Evolutionary conservation across 2,329 filamentous ascomycete species (phyloP).

Genomic region (Cryphonectria radicalis): DNA sequence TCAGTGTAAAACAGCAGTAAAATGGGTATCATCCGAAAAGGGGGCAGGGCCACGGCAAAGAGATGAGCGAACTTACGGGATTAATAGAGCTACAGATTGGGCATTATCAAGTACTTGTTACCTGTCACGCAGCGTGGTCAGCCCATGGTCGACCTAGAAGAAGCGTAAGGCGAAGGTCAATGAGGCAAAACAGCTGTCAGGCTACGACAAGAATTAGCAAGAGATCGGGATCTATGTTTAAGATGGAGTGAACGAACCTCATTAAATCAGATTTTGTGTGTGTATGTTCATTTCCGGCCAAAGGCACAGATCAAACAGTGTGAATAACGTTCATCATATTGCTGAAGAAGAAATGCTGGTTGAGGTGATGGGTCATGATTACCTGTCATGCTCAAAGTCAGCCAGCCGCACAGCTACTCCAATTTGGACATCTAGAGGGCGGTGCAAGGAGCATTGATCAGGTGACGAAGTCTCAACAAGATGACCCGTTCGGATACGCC

Average conservation of each 20-base stretch:
- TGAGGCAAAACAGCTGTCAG: constrained; percentile 28
- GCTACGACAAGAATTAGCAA: constrained; percentile 22
- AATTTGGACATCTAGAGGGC: constrained; percentile 28
- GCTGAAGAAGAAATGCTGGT: constrained; percentile 28
- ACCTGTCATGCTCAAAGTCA: constrained; percentile 31
- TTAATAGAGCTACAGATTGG: neutral
- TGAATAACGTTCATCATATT: constrained; percentile 63
- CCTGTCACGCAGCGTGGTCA: constrained; percentile 24
- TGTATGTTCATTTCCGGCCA: constrained; percentile 56
- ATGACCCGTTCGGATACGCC: constrained; percentile 52
- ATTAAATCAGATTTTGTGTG: constrained; percentile 59
- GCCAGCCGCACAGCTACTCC: constrained; percentile 20
- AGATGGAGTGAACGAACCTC: constrained; percentile 41
- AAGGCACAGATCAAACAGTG: constrained; percentile 59
- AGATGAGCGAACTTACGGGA: constrained; percentile 21
- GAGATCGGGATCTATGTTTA: no score
- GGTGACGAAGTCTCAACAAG: constrained; percentile 71
- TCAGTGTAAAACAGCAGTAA: constrained; percentile 53
- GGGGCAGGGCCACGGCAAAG: constrained; percentile 23
- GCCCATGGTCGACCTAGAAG: constrained; percentile 2
- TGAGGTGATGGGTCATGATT: constrained; percentile 25
- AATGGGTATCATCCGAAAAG: constrained; percentile 56
- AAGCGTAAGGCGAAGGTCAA: constrained; percentile 15
- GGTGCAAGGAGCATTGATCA: constrained; percentile 48
- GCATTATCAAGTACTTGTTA: constrained; percentile 10